These are phyloP conservation scores for Chrysopogon serrulatus DNA, from an alignment of 176 grass and related monocot genomes.

Conservation along the genomic window DNA sequence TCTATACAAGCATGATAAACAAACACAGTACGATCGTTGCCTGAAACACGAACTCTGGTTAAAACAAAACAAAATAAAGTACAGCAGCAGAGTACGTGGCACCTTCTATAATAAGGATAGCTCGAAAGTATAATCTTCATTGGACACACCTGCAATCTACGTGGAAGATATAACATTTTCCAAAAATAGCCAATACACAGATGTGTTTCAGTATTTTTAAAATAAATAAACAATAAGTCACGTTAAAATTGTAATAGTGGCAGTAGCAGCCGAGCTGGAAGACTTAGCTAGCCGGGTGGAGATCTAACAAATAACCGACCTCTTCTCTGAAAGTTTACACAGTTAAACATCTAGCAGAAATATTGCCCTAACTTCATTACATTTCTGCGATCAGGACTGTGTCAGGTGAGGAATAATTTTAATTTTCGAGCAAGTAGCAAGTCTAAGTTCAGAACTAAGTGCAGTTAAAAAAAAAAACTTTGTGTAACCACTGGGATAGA, in stretches of 20 bases:
- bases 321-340: not conserved
- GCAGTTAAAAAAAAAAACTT: not conserved
- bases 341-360: not conserved
- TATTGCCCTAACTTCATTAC: not conserved
- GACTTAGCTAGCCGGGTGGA: not conserved
- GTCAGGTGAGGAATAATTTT: not conserved
- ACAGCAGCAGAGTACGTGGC: not conserved
- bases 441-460: not conserved
- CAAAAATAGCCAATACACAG: not conserved
- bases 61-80: constrained; percentile 18
- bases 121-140: not conserved
- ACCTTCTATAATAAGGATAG: not conserved
- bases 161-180: not conserved
- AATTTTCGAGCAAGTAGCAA: not conserved
- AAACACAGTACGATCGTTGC: not conserved
- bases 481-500: not conserved
- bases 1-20: not conserved
- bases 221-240: not conserved
- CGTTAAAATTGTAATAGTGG: not conserved
- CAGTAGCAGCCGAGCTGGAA: not conserved
- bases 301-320: not conserved
- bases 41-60: not conserved
- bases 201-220: not conserved
- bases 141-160: not conserved
- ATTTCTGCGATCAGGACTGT: not conserved